These are phyloP conservation scores for Nidularia pulvinata DNA, from an alignment of 768 basidiomycete genomes.

Conservation along the genomic window DNA sequence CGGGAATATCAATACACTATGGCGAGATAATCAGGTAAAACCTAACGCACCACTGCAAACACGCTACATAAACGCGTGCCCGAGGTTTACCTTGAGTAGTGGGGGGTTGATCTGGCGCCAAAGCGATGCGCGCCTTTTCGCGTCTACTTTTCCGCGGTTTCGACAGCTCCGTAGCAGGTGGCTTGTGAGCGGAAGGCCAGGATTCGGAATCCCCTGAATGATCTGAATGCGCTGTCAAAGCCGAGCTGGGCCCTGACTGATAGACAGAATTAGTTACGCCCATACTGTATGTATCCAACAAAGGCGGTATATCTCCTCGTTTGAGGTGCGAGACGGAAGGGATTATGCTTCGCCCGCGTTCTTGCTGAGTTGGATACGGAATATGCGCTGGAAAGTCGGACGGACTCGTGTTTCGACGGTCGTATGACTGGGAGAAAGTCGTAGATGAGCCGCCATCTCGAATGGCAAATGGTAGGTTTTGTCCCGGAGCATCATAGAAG, in stretches of 20 bases:
- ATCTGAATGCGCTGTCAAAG: conserved; percentile 12
- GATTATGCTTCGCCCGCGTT: too few relatives aligned
- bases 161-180: conserved; percentile 4
- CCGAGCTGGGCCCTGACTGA: conserved; percentile 9
- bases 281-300: conserved; percentile 1
- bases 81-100: conserved; percentile 82
- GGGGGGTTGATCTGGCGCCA: conserved; percentile 76
- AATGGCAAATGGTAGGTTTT: too few relatives aligned
- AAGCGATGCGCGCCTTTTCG: conserved; percentile 60
- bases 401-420: too few relatives aligned
- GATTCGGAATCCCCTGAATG: conserved; percentile 17
- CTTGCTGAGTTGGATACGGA: too few relatives aligned
- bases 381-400: too few relatives aligned
- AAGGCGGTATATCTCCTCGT: conserved; percentile 1
- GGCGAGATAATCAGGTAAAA: conserved; percentile 9
- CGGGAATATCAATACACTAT: conserved; percentile 4
- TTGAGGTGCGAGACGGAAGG: conserved; percentile 2
- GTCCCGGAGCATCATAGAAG: too few relatives aligned
- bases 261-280: not conserved
- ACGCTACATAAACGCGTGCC: conserved; percentile 77
- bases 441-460: too few relatives aligned
- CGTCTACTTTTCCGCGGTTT: conserved; percentile 43
- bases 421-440: too few relatives aligned
- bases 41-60: conserved; percentile 62
- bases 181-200: conserved; percentile 9